phyloP scores from a whole-genome alignment of 179 eudicot genomes.

The Actinidia arguta region DNA sequence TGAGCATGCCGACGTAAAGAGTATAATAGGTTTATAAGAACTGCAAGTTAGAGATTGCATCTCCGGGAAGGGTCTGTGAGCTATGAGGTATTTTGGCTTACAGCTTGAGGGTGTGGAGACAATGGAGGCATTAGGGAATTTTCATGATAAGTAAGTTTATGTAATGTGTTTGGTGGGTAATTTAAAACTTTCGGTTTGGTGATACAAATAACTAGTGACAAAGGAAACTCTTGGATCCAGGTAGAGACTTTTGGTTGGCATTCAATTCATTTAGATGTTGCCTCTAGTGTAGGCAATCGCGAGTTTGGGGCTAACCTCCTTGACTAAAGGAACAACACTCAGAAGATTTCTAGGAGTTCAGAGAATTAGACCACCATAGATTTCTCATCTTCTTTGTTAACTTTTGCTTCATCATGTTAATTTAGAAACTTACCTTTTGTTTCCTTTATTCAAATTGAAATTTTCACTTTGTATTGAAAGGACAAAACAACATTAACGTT shows the following conservation, averaged over 20 bases:
- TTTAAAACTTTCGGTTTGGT: neutral
- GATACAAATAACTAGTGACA: neutral
- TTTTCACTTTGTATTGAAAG: neutral
- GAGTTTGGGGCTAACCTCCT: neutral
- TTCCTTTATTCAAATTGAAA: neutral
- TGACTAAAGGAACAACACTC: neutral
- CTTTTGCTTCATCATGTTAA: neutral
- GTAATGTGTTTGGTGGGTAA: neutral
- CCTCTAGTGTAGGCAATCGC: neutral
- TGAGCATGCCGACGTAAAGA: neutral
- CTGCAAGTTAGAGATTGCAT: neutral
- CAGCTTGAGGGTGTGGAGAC: neutral
- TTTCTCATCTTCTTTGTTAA: neutral
- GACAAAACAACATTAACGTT: neutral
- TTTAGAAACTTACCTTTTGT: neutral
- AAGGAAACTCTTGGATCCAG: neutral
- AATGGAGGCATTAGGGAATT: neutral
- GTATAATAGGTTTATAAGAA: neutral
- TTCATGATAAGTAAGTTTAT: neutral
- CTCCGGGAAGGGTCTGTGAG: neutral
- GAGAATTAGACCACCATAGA: neutral
- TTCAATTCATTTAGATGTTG: no score
- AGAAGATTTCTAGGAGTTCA: neutral
- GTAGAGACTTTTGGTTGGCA: no score
- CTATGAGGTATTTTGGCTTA: slow-evolving; percentile 3